Conservation (phyloP, 768 basidiomycete species). For the Boletus barrowsii region DNA sequence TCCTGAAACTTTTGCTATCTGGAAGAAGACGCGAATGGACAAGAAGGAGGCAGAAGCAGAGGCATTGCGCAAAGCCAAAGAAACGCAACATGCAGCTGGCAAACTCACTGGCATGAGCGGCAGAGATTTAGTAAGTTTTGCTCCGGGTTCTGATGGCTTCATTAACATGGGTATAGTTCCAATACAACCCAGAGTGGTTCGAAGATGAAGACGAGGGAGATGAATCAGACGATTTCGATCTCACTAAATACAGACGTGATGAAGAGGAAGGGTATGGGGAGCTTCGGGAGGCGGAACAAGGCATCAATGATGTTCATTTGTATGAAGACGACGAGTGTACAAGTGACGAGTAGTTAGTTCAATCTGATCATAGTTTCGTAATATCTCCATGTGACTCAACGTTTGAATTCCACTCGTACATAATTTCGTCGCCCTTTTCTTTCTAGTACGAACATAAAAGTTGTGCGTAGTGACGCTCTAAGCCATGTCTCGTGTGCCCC, state of each 20-base stretch:
- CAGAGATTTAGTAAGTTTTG: slow-evolving; percentile 74
- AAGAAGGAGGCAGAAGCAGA: slow-evolving; percentile 93
- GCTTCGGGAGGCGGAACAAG: slow-evolving; percentile 20
- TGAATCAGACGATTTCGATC: slow-evolving; percentile 52
- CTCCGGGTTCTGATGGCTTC: background rate
- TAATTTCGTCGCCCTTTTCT: background rate
- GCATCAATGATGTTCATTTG: slow-evolving; percentile 13
- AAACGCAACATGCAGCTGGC: slow-evolving; percentile 76
- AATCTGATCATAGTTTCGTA: slow-evolving; percentile 17
- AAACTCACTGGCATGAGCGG: slow-evolving; percentile 94
- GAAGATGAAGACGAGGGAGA: slow-evolving; percentile 62
- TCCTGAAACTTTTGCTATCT: slow-evolving; percentile 82
- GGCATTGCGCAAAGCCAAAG: slow-evolving; percentile 77
- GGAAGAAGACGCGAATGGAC: slow-evolving; percentile 94
- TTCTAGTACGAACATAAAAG: slow-evolving; percentile 5
- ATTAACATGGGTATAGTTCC: slow-evolving; percentile 56
- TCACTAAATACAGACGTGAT: slow-evolving; percentile 53
- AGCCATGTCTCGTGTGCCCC: slow-evolving; percentile 43
- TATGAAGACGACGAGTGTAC: slow-evolving; percentile 20
- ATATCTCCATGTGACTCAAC: slow-evolving; percentile 11
- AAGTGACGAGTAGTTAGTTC: background rate
- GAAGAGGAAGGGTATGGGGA: slow-evolving; percentile 31
- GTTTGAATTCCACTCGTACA: background rate
- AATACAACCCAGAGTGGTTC: slow-evolving; percentile 95
- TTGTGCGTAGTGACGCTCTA: background rate